phyloP scores from a whole-genome alignment of 2,329 filamentous ascomycete species.

The Talaromyces islandicus region DNA sequence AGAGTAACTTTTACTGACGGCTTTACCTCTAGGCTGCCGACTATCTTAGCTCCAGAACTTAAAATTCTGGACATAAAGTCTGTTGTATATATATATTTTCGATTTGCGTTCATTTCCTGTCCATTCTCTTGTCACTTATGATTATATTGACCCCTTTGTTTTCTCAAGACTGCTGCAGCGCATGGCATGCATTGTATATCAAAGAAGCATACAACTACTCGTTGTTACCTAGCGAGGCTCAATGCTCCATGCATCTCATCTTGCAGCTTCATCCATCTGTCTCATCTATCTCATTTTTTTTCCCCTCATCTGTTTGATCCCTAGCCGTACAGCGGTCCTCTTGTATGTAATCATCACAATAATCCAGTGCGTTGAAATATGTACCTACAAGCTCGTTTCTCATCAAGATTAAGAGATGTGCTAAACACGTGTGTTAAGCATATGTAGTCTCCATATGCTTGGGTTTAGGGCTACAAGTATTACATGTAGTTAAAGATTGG shows the following conservation, averaged over 20 bases:
- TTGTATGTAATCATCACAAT: constrained; percentile 1
- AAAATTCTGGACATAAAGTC: not conserved
- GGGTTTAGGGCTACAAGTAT: too few species aligned
- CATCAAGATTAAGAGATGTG: not conserved
- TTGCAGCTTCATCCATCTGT: not conserved
- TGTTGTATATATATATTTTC: not conserved
- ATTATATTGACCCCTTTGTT: not conserved
- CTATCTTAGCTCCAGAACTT: constrained; percentile 36
- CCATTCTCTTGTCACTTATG: not conserved
- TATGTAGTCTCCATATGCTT: not conserved
- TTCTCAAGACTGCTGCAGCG: not conserved
- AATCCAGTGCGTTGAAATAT: not conserved
- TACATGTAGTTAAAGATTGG: too few species aligned
- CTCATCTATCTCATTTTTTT: not conserved
- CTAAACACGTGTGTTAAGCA: too few species aligned
- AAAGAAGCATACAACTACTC: not conserved
- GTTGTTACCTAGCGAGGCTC: not conserved
- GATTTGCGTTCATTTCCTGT: not conserved
- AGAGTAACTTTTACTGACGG: not conserved
- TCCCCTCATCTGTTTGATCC: not conserved
- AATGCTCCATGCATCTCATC: not conserved
- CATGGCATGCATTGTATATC: not conserved
- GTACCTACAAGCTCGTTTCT: not conserved
- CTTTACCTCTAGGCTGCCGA: constrained; percentile 29
- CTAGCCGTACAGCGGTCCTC: not conserved